Evolutionary conservation across 352 stramenopile genomes (phyloP), one percentile per base, ranked within the genome.

Genomic region (Phytophthora capsici): DNA sequence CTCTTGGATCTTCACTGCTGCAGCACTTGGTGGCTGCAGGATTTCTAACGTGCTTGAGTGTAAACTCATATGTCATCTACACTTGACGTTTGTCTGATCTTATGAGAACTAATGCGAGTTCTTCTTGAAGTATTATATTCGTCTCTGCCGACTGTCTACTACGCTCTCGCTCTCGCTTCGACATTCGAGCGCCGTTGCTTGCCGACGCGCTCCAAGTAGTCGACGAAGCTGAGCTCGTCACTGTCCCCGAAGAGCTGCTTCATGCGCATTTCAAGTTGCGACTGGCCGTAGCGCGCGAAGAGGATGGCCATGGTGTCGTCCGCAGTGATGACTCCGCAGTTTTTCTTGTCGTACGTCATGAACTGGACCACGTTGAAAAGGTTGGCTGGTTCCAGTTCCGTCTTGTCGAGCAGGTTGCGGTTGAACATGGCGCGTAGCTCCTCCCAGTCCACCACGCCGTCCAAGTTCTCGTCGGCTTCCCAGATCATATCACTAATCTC

Each of bases 301-400:
- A 99, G 79, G 70, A 99, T 98, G 52, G 98, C 94, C 96, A 99
- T 99, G 3, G 96, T 99, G 71, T 99, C 97, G 72, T 99, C 97
- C 8, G 98, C 95, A 3, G 89, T 98, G 64, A 99, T 98, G 38
- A 85, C 86, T 6, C 92, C 93, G 71, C 95, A 97, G 59, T 91
- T 95, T 66, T 99, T 97, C 66, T 94, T 94, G 75, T 98, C 96
- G 75, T 98, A 99, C 59, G 98, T 98, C 94, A 98, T 98, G 75
- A 98, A 99, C 78, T 99, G 94, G 52, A 99, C 89, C 59, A 99
- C 91, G 72, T 98, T 98, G 74, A 98, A 98, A 23, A 99, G 81
- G 38, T 97, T 97, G 30, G 91, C 89, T 1, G 96, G 96, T 74
- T 99, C 96, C 12, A 99, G 83, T 65, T 97, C 93, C 20, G 90